phyloP scores from a whole-genome alignment of 257 asterid species.

The Penstemon eatonii region DNA sequence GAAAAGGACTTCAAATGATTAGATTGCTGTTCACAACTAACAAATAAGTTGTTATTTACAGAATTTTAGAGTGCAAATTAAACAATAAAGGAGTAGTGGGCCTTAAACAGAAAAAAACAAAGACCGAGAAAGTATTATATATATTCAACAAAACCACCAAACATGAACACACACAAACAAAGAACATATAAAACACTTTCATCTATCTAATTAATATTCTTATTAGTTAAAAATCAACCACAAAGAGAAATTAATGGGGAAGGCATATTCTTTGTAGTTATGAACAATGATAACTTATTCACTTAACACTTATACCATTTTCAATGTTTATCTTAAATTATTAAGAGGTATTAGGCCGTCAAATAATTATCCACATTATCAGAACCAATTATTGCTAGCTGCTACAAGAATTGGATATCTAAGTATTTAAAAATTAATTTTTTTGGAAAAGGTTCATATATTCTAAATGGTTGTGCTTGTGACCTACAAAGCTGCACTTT shows the following conservation, averaged over 20 bases:
- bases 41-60: conserved; percentile 10
- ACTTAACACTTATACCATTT: neutral
- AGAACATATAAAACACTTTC: neutral
- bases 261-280: neutral
- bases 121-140: conserved; percentile 1
- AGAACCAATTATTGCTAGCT: neutral
- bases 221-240: neutral
- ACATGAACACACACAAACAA: neutral
- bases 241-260: neutral
- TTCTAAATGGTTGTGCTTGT: conserved; percentile 28
- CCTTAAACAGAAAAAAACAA: conserved; percentile 27
- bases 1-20: conserved; percentile 49
- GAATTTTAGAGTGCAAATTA: conserved; percentile 24
- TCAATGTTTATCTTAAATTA: neutral
- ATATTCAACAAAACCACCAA: conserved; percentile 13
- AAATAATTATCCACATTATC: too few species aligned
- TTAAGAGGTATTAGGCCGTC: neutral
- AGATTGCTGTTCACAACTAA: conserved; percentile 27
- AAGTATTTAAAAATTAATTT: neutral
- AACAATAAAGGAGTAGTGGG: conserved; percentile 8
- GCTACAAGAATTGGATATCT: neutral
- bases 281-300: neutral
- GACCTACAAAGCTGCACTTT: conserved; percentile 17
- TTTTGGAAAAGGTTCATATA: conserved; percentile 10
- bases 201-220: conserved; percentile 17